phyloP scores from a whole-genome alignment of 306 rosid species.

The Cyamopsis tetragonoloba region DNA sequence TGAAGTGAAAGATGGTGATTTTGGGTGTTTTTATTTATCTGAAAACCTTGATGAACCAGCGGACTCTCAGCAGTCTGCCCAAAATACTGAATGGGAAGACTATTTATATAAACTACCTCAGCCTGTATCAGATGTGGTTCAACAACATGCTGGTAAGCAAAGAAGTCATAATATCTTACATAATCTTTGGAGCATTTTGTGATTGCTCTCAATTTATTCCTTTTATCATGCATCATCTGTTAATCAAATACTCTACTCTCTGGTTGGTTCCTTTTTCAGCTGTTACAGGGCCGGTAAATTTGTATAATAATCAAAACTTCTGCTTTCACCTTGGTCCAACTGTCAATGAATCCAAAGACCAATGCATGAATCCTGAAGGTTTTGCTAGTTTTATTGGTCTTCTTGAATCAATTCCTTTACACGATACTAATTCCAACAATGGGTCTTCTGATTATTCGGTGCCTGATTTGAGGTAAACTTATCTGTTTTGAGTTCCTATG shows the following conservation, averaged over 20 bases:
- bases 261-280: conserved; percentile 24
- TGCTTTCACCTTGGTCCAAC: conserved; percentile 68
- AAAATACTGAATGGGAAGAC: conserved; percentile 41
- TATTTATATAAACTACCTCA: conserved; percentile 52
- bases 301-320: conserved; percentile 61
- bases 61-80: conserved; percentile 47
- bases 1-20: conserved; percentile 55
- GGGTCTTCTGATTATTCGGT: conserved; percentile 62
- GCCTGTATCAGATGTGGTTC: conserved; percentile 53
- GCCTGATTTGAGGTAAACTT: conserved; percentile 65
- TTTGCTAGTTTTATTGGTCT: conserved; percentile 76
- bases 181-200: not conserved
- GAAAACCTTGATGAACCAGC: conserved; percentile 73
- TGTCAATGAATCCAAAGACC: conserved; percentile 50
- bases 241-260: conserved; percentile 4
- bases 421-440: conserved; percentile 56
- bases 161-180: conserved; percentile 18
- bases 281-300: conserved; percentile 62
- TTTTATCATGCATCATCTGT: not conserved
- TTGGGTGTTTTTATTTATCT: conserved; percentile 78
- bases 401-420: conserved; percentile 88
- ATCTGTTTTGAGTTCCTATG: conserved; percentile 19
- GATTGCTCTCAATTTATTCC: not conserved
- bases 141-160: conserved; percentile 64
- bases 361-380: conserved; percentile 82